Evolutionary conservation across 768 basidiomycete species (phyloP), one percentile per base, ranked within the genome.

Genomic region (Leucosporidium creatinivorum): DNA sequence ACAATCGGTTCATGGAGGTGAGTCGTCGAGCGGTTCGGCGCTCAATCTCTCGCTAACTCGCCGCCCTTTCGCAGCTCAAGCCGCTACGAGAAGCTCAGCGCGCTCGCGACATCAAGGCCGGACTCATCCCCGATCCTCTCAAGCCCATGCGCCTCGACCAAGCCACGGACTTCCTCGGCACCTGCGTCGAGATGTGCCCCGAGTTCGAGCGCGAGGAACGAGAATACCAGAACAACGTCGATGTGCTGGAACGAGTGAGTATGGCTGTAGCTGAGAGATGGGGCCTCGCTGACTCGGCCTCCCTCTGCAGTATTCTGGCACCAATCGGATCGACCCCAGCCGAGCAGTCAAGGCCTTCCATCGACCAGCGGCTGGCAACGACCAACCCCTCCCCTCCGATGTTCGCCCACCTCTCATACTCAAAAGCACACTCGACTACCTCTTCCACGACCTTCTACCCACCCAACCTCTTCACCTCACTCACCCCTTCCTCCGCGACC

Each of bases 321-420:
- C 88, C n/a, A 74, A 87, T 75, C 82, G 88, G 52, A 87, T 97
- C 13, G 87, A 93, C 75, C 91, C 91, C 70, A 81, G 81, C 50
- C 86, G 87, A 60, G 93, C 93, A 0, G 94, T 98, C 55, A 96
- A 97, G 76, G 88, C 88, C 76, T 99, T 93, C 77, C 91, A 94
- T 77, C 88, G 94, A 25, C 92, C 91, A 5, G 89, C 91, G 19
- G 81, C 81, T 3, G 93, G 93, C 30, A 91, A 94, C 81, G 89
- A 93, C 79, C 86, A 86, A 70, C 75, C 77, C 0, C 75, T 96
- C 0, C 93, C 94, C 3, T 92, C 91, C 0, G 94, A 99, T 77
- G 81, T 99, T 58, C 85, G 94, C 23, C 92, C 93, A 12, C 92
- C 93, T 0, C 79, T 78, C 25, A 84, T 96, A 31, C 85, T 98